Conservation (phyloP, 2,329 filamentous ascomycete genomes). For the Sporothrix mexicana region DNA sequence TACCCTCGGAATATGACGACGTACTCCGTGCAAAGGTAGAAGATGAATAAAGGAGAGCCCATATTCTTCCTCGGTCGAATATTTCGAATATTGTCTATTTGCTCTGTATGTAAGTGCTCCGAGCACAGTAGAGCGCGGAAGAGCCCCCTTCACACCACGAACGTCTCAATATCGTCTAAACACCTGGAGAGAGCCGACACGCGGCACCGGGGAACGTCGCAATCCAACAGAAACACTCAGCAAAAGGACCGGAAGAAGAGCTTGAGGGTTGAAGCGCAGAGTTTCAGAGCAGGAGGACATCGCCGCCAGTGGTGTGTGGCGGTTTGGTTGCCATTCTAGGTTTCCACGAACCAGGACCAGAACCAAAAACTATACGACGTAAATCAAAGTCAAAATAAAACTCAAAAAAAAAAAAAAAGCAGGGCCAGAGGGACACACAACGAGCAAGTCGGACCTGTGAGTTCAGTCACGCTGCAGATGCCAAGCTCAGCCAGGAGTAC, state of each 20-base stretch:
- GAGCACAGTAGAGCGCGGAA: no score
- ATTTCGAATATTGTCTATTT: no score
- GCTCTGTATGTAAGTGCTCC: no score
- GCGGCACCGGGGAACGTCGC: not conserved
- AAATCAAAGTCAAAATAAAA: no score
- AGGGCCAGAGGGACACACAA: no score
- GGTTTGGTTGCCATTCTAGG: not conserved
- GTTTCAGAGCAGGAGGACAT: slow-evolving; percentile 13
- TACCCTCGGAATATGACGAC: no score
- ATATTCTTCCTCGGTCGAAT: not conserved
- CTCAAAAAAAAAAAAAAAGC: no score
- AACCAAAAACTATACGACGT: no score
- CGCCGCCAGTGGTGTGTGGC: not conserved
- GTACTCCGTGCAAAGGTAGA: not conserved
- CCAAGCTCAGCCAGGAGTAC: no score
- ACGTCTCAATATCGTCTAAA: not conserved
- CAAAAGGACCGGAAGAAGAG: not conserved
- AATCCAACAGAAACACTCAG: not conserved
- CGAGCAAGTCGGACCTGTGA: no score
- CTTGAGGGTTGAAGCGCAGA: not conserved
- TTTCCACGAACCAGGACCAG: not conserved
- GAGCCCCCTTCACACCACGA: no score
- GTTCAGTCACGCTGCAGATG: not conserved
- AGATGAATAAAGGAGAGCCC: not conserved
- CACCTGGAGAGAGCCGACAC: slow-evolving; percentile 18